These are phyloP conservation scores for Tylopilus intermedius DNA, from an alignment of 768 basidiomycete species.

Conservation along the genomic window DNA sequence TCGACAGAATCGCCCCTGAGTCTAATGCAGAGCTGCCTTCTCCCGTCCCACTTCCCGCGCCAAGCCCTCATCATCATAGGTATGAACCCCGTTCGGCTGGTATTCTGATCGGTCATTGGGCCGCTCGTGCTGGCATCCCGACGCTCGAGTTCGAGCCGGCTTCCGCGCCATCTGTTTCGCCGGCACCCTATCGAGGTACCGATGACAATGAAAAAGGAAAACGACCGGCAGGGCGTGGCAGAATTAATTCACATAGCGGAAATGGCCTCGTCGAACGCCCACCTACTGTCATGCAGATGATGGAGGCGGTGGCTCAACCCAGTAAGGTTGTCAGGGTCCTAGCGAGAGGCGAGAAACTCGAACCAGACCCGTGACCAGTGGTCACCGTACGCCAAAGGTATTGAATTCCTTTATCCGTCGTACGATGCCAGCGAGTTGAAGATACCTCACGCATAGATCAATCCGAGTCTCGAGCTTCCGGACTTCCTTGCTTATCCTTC, in stretches of 20 bases:
- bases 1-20: slow-evolving; percentile 21
- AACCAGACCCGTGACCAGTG: slow-evolving; percentile 37
- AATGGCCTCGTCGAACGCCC: slow-evolving; percentile 64
- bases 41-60: slow-evolving; percentile 66
- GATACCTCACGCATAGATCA: slow-evolving; percentile 2
- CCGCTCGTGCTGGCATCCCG: slow-evolving; percentile 53
- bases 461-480: slow-evolving; percentile 16
- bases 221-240: slow-evolving; percentile 25
- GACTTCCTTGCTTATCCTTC: slow-evolving; percentile 17
- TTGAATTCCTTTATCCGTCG: background rate
- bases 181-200: slow-evolving; percentile 18
- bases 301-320: slow-evolving; percentile 69
- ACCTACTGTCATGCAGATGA: slow-evolving; percentile 75
- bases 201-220: slow-evolving; percentile 34
- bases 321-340: slow-evolving; percentile 74
- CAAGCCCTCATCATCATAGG: slow-evolving; percentile 48
- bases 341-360: slow-evolving; percentile 80
- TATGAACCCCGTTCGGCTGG: slow-evolving; percentile 65
- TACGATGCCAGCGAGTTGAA: background rate
- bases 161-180: slow-evolving; percentile 8
- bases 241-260: slow-evolving; percentile 24
- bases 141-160: slow-evolving; percentile 49
- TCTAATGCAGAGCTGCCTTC: slow-evolving; percentile 30
- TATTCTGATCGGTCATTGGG: slow-evolving; percentile 62
- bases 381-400: slow-evolving; percentile 11